Base-by-base conservation (phyloP, 2,329 filamentous ascomycete species). In the Colletotrichum sp. region DNA sequence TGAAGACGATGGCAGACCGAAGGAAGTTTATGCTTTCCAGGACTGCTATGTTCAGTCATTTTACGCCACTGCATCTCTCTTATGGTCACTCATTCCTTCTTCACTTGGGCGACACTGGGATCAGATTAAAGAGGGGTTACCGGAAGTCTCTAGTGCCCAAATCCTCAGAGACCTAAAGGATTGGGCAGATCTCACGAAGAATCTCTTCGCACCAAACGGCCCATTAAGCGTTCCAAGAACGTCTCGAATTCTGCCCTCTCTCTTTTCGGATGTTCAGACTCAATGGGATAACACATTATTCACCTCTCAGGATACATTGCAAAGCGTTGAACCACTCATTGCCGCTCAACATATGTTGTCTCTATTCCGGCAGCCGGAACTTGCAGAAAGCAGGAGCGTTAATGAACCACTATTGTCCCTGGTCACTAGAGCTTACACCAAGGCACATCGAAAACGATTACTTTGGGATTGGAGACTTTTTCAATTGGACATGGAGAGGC, bases 351-450 rank as follows among this genome's bases (percentile, higher is more conserved):
- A n/a, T 3, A 10, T n/a, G 18, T 9, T 43, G 18, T n/a, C 18
- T 43, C 0, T n/a, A 5, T 43, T 43, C 12, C 8, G 5, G 39
- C 1, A 10, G 5, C 9, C 18, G 8, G 4, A n/a, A 10, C 9
- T n/a, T 43, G 5, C 1, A 18, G 18, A n/a, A n/a, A 10, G 0
- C 18, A n/a, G 39, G 18, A n/a, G 6, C 1, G 2, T 43, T 6
- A n/a, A 9, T n/a, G 39, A n/a, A n/a, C 39, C 39, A 43, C 8
- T n/a, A n/a, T 12, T 12, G 8, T 43, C 39, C 18, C 18, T 43
- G 3, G 5, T 43, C 8, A 43, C 18, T n/a, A n/a, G 8, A 0
- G 39, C 39, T 10, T 43, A 43, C 5, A n/a, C 39, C 8, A n/a
- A 43, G 8, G 39, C 39, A 10, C 18, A n/a, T 3, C 8, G 8